Conservation (phyloP, 1,284 basidiomycete genomes). For the Trichosporon sp. region DNA sequence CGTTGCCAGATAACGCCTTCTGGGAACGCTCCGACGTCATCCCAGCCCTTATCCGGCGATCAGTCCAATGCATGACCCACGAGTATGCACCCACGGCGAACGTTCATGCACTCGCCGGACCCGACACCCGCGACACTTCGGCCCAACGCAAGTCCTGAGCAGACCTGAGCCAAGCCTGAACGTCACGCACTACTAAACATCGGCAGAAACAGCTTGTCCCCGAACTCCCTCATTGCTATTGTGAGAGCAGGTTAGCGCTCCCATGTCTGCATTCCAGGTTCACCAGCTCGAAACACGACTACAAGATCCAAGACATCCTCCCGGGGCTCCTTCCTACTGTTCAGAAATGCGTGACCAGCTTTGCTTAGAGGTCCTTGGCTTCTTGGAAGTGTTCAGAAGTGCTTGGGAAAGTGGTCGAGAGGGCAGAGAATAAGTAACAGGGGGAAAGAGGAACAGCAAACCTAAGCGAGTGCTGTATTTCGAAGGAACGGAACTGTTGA, state of each 20-base stretch:
- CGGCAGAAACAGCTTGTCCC: neutral
- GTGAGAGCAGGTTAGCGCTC: neutral
- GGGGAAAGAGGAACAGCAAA: neutral
- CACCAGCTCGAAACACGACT: neutral
- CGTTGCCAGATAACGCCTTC: conserved; percentile 3
- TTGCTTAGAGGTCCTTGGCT: neutral
- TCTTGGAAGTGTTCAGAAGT: too few species aligned
- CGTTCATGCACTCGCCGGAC: neutral
- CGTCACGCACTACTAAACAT: neutral
- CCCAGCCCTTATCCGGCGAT: conserved; percentile 13
- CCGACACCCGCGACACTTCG: conserved; percentile 2
- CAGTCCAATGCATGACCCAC: neutral
- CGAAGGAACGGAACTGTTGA: neutral
- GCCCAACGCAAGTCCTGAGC: neutral
- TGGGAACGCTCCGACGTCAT: conserved; percentile 11
- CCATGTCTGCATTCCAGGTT: neutral
- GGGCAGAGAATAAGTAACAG: neutral
- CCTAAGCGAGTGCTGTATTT: neutral
- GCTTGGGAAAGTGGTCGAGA: neutral
- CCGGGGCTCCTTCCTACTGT: too few species aligned
- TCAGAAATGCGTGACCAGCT: neutral
- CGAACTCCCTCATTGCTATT: neutral
- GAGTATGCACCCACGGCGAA: neutral
- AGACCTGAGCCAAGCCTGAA: neutral
- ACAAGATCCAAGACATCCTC: neutral